These are phyloP conservation scores for Suhomyces atakaporum DNA, from an alignment of 1,139 yeast genomes.

Conservation along the genomic window DNA sequence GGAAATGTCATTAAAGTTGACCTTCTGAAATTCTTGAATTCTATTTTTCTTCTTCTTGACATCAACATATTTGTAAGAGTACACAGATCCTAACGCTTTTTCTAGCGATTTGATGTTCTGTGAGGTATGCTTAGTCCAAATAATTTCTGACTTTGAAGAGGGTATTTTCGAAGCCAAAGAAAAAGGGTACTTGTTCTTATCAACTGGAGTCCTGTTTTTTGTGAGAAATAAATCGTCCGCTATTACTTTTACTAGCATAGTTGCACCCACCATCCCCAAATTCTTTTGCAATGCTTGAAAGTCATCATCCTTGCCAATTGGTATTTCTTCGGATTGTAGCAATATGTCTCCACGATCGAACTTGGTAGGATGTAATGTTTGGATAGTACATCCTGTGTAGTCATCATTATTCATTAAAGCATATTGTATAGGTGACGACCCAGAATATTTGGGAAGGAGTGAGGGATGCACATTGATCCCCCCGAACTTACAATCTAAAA, in stretches of 20 bases:
- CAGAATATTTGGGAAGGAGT: slow-evolving; percentile 75
- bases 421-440: slow-evolving; percentile 88
- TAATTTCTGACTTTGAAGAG: slow-evolving; percentile 40
- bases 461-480: slow-evolving; percentile 95
- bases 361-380: slow-evolving; percentile 82
- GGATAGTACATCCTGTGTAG: slow-evolving; percentile 82
- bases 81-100: slow-evolving; percentile 62
- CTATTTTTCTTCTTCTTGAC: slow-evolving; percentile 30
- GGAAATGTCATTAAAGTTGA: slow-evolving; percentile 43
- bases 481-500: slow-evolving; percentile 53
- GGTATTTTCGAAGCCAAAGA: slow-evolving; percentile 63
- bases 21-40: slow-evolving; percentile 40
- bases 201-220: slow-evolving; percentile 11
- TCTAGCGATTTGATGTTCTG: slow-evolving; percentile 43
- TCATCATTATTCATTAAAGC: slow-evolving; percentile 67
- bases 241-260: slow-evolving; percentile 51
- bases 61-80: slow-evolving; percentile 45
- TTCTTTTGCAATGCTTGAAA: slow-evolving; percentile 42
- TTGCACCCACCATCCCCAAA: slow-evolving; percentile 63
- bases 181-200: slow-evolving; percentile 28
- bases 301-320: slow-evolving; percentile 44
- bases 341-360: slow-evolving; percentile 81
- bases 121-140: slow-evolving; percentile 46
- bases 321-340: slow-evolving; percentile 52
- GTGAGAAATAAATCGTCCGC: slow-evolving; percentile 31